Conservation (phyloP, 176 grass and related monocot genomes). For the Alopecurus myosuroides region DNA sequence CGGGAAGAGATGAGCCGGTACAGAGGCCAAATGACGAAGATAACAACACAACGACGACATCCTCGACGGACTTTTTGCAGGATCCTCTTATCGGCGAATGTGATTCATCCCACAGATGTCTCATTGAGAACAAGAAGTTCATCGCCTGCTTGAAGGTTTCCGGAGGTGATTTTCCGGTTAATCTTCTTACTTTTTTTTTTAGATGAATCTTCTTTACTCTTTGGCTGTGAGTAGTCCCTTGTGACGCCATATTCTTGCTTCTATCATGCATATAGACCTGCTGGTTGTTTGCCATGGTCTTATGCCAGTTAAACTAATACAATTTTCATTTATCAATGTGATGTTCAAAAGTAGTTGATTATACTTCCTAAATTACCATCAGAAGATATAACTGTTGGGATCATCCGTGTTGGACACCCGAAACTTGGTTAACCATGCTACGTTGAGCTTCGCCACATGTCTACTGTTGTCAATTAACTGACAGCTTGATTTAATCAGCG, state of each 20-base stretch:
- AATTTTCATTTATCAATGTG: neutral
- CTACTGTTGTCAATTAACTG: neutral
- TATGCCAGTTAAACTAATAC: neutral
- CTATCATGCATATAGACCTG: neutral
- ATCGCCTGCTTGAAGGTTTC: conserved; percentile 84
- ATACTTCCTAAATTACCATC: neutral
- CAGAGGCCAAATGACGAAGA: conserved; percentile 17
- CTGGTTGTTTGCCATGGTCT: neutral
- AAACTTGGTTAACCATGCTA: neutral
- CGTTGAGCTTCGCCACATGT: neutral
- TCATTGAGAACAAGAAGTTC: conserved; percentile 62
- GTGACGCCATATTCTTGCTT: neutral
- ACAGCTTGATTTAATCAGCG: neutral
- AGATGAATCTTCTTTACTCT: neutral
- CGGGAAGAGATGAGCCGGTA: conserved; percentile 24
- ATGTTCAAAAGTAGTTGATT: neutral
- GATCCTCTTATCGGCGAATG: conserved; percentile 55
- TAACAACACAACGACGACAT: neutral
- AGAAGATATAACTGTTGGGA: neutral
- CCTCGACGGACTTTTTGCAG: conserved; percentile 16
- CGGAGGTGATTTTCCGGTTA: conserved; percentile 56
- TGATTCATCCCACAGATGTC: conserved; percentile 70
- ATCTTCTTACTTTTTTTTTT: no score
- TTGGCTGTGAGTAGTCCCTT: neutral
- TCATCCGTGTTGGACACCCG: neutral